These are phyloP conservation scores for Fusarium miscanthi DNA, from an alignment of 2,329 filamentous ascomycete species.

Conservation along the genomic window DNA sequence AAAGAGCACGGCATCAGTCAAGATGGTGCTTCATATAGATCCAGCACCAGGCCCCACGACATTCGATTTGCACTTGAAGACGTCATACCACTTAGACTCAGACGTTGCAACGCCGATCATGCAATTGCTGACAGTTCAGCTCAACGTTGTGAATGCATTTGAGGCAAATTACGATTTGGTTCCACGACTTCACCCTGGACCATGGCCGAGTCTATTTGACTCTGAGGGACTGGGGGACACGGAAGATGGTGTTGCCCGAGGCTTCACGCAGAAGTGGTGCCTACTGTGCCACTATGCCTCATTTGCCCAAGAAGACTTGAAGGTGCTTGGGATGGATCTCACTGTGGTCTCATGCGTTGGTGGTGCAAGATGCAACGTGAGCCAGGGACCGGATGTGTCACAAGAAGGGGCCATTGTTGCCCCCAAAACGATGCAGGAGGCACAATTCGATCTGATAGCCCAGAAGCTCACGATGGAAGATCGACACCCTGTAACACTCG, in stretches of 20 bases:
- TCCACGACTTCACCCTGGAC: slow-evolving; percentile 78
- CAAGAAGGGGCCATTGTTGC: slow-evolving; percentile 61
- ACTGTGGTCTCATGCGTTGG: slow-evolving; percentile 70
- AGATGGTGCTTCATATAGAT: slow-evolving; percentile 61
- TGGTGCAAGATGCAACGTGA: slow-evolving; percentile 67
- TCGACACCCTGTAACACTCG: slow-evolving; percentile 77
- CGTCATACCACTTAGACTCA: slow-evolving; percentile 81
- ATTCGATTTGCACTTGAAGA: slow-evolving; percentile 77
- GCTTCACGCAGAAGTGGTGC: slow-evolving; percentile 84
- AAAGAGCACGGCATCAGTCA: slow-evolving; percentile 55
- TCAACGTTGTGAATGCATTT: slow-evolving; percentile 85
- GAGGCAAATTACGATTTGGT: slow-evolving; percentile 91
- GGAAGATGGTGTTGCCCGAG: slow-evolving; percentile 56
- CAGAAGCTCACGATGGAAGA: slow-evolving; percentile 87
- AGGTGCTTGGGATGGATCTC: slow-evolving; percentile 71
- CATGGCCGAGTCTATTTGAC: slow-evolving; percentile 90
- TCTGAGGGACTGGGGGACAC: slow-evolving; percentile 59
- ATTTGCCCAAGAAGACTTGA: slow-evolving; percentile 78
- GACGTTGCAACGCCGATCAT: slow-evolving; percentile 85
- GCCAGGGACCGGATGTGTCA: slow-evolving; percentile 54
- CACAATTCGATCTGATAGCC: slow-evolving; percentile 77
- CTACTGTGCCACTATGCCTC: slow-evolving; percentile 80
- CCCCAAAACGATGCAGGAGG: slow-evolving; percentile 77
- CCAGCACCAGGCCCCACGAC: slow-evolving; percentile 62
- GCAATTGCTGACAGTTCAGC: slow-evolving; percentile 74